A percentile compares a stretch with the other conserved stretches of the same genome.
These are phyloP conservation scores for Taiozyma sp. DNA, from an alignment of 1,139 yeast genomes.

Conservation along the genomic window DNA sequence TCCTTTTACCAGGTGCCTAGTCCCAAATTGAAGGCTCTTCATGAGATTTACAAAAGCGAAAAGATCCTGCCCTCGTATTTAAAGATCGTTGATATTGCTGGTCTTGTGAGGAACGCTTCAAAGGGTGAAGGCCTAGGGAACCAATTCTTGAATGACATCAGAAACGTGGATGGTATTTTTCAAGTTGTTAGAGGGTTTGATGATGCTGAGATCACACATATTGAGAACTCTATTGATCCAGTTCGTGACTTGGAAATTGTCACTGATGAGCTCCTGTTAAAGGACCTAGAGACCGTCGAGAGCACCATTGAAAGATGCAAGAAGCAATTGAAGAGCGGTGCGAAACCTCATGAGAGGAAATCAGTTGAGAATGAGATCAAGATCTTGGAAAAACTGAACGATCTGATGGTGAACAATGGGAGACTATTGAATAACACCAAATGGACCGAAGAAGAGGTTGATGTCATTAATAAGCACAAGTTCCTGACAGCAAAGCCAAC, in stretches of 20 bases:
- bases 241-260: constrained; percentile 64
- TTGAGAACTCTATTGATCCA: constrained; percentile 62
- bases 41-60: constrained; percentile 43
- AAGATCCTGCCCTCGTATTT: constrained; percentile 52
- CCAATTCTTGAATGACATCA: constrained; percentile 65
- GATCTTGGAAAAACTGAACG: constrained; percentile 43
- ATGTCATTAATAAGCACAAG: constrained; percentile 52
- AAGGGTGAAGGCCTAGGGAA: constrained; percentile 78
- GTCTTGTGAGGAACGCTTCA: constrained; percentile 68
- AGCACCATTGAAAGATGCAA: constrained; percentile 43
- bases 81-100: constrained; percentile 70
- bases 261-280: constrained; percentile 66
- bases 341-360: constrained; percentile 29
- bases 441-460: constrained; percentile 57
- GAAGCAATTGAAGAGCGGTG: constrained; percentile 40
- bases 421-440: constrained; percentile 36
- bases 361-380: constrained; percentile 39
- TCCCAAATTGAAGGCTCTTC: constrained; percentile 40
- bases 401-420: constrained; percentile 53
- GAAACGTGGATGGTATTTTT: constrained; percentile 70
- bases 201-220: constrained; percentile 67
- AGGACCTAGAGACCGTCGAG: constrained; percentile 67
- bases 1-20: constrained; percentile 57
- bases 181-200: constrained; percentile 67
- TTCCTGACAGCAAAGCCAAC: constrained; percentile 71